phyloP scores from a whole-genome alignment of 306 rosid species.

The Ziziphus jujuba region DNA sequence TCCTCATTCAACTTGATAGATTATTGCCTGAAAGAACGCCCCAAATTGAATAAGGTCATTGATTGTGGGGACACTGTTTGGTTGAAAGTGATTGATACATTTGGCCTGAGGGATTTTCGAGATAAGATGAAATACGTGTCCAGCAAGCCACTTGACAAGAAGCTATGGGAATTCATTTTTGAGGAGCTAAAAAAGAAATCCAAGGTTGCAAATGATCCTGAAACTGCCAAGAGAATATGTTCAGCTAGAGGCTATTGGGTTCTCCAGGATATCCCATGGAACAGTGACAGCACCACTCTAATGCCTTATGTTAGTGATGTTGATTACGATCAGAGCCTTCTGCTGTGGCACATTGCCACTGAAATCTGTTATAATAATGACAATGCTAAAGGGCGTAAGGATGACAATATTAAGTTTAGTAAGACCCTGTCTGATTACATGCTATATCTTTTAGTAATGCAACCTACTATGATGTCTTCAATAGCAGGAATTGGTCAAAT shows the following conservation, averaged over 20 bases:
- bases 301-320: neutral
- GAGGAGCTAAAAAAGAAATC: constrained; percentile 16
- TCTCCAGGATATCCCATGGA: constrained; percentile 11
- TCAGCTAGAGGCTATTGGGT: constrained; percentile 29
- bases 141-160: neutral
- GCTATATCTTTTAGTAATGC: constrained; percentile 41
- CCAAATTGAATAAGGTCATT: neutral
- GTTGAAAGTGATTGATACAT: neutral
- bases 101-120: constrained; percentile 27
- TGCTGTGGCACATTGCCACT: constrained; percentile 47
- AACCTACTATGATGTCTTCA: constrained; percentile 31
- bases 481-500: constrained; percentile 35
- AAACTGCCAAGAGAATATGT: constrained; percentile 16
- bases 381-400: too few species aligned
- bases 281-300: neutral
- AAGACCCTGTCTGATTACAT: constrained; percentile 41
- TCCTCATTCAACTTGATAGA: constrained; percentile 30
- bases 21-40: constrained; percentile 24
- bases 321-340: constrained; percentile 32
- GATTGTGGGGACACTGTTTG: neutral
- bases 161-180: constrained; percentile 31
- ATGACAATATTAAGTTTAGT: neutral
- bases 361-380: constrained; percentile 19
- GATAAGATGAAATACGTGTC: constrained; percentile 25
- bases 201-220: constrained; percentile 22